These are phyloP conservation scores for Taiozyma onychis DNA, from an alignment of 1,139 yeast species.

Conservation along the genomic window DNA sequence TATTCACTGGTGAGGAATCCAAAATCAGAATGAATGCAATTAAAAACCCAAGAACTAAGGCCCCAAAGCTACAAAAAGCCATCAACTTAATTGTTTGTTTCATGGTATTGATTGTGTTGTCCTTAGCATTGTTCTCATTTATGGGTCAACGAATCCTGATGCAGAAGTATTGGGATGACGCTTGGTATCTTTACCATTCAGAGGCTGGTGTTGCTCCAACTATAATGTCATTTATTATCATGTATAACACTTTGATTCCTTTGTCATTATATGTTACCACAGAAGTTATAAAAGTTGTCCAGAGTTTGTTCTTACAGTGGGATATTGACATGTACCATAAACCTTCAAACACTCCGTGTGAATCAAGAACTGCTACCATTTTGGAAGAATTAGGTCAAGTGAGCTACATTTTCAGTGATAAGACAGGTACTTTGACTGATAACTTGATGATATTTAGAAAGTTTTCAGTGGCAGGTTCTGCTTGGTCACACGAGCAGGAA, in stretches of 20 bases:
- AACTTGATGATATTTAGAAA: constrained; percentile 84
- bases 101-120: constrained; percentile 79
- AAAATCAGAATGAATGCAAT: constrained; percentile 94
- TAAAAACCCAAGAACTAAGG: constrained; percentile 82
- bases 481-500: constrained; percentile 73
- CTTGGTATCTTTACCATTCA: constrained; percentile 70
- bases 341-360: constrained; percentile 84
- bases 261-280: constrained; percentile 91
- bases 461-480: constrained; percentile 77
- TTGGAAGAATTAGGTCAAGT: constrained; percentile 97
- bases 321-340: constrained; percentile 94
- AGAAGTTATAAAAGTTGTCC: constrained; percentile 91
- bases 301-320: constrained; percentile 71
- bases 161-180: constrained; percentile 36
- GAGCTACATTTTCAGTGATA: constrained; percentile 89
- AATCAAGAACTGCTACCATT: constrained; percentile 91
- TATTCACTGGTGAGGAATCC: constrained; percentile 94
- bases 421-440: constrained; percentile 95
- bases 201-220: constrained; percentile 91
- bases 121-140: constrained; percentile 73
- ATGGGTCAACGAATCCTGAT: constrained; percentile 66
- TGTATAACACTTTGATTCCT: constrained; percentile 96
- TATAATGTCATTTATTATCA: constrained; percentile 90
- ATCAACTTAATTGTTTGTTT: constrained; percentile 80
- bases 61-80: constrained; percentile 82